These are phyloP conservation scores for Nakaseomyces nivariensis DNA, from an alignment of 1,139 yeast species.

Conservation along the genomic window DNA sequence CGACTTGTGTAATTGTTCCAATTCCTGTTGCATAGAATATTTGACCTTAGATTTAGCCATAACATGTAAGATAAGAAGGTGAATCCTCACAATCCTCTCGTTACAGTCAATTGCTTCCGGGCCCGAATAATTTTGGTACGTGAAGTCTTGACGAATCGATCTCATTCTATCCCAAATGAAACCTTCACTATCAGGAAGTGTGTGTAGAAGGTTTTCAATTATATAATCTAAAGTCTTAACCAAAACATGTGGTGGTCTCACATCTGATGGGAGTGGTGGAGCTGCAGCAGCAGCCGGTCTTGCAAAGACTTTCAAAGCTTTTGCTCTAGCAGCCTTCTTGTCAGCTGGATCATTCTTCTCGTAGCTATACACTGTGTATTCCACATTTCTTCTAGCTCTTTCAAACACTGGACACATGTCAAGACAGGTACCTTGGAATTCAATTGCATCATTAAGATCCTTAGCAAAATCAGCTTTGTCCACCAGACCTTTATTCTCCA, in stretches of 20 bases:
- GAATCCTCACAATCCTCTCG: conserved; percentile 85
- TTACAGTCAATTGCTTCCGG: conserved; percentile 91
- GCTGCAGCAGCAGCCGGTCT: conserved; percentile 99
- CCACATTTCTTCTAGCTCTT: conserved; percentile 77
- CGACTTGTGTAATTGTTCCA: conserved; percentile 89
- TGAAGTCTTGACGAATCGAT: conserved; percentile 92
- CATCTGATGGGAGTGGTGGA: conserved; percentile 95
- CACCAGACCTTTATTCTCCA: conserved; percentile 77
- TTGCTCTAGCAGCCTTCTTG: conserved; percentile 49
- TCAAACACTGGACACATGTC: conserved; percentile 97
- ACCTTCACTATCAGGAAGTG: conserved; percentile 77
- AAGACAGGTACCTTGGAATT: conserved; percentile 76
- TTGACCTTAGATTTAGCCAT: conserved; percentile 76
- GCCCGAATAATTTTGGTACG: conserved; percentile 89
- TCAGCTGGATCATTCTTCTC: conserved; percentile 56
- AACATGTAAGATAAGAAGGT: conserved; percentile 67
- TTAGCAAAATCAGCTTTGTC: conserved; percentile 82
- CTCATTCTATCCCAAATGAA: conserved; percentile 99
- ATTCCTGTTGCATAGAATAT: conserved; percentile 87
- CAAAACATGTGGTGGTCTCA: conserved; percentile 78
- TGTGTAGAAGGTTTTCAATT: conserved; percentile 49
- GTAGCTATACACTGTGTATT: conserved; percentile 71
- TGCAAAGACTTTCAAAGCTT: conserved; percentile 87
- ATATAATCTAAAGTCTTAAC: conserved; percentile 58
- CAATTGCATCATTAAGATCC: conserved; percentile 74